phyloP scores from a whole-genome alignment of 495 filamentous ascomycete genomes.

The Tuber umbilicatum region DNA sequence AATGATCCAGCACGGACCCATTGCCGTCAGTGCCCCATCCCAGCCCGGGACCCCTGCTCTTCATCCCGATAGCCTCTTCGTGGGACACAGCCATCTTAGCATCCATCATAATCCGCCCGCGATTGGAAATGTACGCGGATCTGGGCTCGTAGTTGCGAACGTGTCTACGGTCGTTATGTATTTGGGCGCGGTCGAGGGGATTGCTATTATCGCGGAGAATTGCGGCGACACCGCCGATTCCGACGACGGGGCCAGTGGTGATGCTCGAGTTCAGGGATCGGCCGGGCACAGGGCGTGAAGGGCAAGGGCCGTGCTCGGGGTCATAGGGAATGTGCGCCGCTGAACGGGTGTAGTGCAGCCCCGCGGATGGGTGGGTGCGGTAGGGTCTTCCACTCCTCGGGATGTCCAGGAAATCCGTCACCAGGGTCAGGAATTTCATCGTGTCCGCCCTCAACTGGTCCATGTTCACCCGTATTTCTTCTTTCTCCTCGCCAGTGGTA shows the following conservation, averaged over 20 bases:
- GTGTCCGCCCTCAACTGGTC: conserved; percentile 25
- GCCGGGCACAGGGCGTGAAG: conserved; percentile 57
- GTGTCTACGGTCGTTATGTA: conserved; percentile 24
- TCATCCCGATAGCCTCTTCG: background rate
- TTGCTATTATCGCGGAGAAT: conserved; percentile 15
- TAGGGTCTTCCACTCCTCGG: conserved; percentile 59
- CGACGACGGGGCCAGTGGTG: conserved; percentile 28
- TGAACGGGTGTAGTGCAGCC: conserved; percentile 76
- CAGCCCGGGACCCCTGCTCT: background rate
- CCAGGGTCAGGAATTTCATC: conserved; percentile 22
- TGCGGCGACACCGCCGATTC: conserved; percentile 37
- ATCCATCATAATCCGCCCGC: conserved; percentile 32
- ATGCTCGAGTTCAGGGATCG: conserved; percentile 47
- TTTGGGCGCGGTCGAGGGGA: background rate
- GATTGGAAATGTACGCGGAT: conserved; percentile 20
- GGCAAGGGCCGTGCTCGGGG: conserved; percentile 71
- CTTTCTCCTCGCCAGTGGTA: background rate
- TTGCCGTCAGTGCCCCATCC: background rate
- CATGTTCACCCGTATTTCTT: conserved; percentile 13
- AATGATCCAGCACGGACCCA: too few relatives aligned
- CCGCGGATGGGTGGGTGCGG: conserved; percentile 80
- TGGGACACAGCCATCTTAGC: background rate
- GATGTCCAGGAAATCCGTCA: conserved; percentile 36
- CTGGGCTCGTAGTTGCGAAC: conserved; percentile 21
- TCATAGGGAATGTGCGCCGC: conserved; percentile 66